Base-by-base conservation (phyloP, 148 eudicot genomes). In the Cornus controversa region DNA sequence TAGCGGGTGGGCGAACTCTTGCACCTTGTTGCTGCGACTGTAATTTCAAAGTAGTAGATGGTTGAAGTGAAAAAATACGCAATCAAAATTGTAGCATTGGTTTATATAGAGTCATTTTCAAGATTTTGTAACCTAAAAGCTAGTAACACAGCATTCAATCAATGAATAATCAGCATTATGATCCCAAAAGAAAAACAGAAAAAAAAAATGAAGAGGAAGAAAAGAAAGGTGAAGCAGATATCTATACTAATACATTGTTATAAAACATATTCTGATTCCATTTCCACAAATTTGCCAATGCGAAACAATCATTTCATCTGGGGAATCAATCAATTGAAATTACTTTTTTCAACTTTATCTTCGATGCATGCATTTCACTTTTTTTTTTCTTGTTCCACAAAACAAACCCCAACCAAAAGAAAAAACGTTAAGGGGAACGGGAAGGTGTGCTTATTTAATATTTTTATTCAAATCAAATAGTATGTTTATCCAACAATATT, bases 1-100 rank as follows among this genome's bases (percentile, higher is more conserved):
- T 73, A 74, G 82, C 63, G n/a, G 93, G 85, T 75, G 80, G 88
- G 73, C 77, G 90, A 79, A 72, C 45, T 81, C 85, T 86, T 37
- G 85, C 60, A 20, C 76, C 85, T 63, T 79, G 93, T 71, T 78
- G 89, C 66, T 80, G 89, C 13, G 93, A 80, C 94, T 91, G 90
- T 63, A 76, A 75, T 75, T 29, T 65, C 67, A 66, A 67, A 65
- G 66, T n/a, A 23, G 5, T 54, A 60, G 25, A 60, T 7, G 24
- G 64, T n/a, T 22, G 22, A 60, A 60, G 22, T n/a, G 24, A 6
- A 60, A 60, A 22, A 8, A 60, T 9, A n/a, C 25, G 24, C 8
- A 14, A 14, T 6, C 22, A 54, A 54, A 54, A 8, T 14, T 5
- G 1, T 60, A 2, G 64, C 64, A 60, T 60, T 54, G 60, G 5